These are phyloP conservation scores for Cicer pinnatifidum DNA, from an alignment of 306 rosid genomes.

Conservation along the genomic window DNA sequence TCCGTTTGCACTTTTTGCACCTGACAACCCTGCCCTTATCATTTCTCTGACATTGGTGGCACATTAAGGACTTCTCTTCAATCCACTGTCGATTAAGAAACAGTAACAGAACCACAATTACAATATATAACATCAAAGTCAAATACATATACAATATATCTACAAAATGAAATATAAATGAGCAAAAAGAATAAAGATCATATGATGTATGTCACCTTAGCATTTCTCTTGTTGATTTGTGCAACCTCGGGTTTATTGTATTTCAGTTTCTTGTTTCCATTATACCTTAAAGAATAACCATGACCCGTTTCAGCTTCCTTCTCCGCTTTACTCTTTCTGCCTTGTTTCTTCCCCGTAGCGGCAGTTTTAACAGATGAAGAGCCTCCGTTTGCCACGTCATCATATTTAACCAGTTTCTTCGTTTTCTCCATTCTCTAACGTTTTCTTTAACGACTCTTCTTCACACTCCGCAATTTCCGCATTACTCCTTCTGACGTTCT, in stretches of 20 bases:
- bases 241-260: constrained; percentile 37
- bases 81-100: constrained; percentile 48
- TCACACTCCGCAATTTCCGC: background rate
- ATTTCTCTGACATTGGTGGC: constrained; percentile 93
- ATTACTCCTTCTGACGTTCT: background rate
- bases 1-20: constrained; percentile 54
- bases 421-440: background rate
- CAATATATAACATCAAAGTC: background rate
- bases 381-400: background rate
- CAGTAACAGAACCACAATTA: constrained; percentile 15
- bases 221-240: background rate
- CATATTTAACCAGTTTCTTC: background rate
- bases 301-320: background rate
- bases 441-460: background rate
- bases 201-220: constrained; percentile 36
- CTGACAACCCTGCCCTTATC: constrained; percentile 78
- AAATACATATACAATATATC: constrained; percentile 14
- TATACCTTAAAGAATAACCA: no score
- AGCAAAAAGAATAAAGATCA: constrained; percentile 15
- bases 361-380: background rate
- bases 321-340: constrained; percentile 1
- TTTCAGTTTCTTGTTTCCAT: background rate
- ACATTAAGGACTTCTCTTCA: constrained; percentile 61
- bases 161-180: constrained; percentile 12
- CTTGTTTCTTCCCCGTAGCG: background rate